Conservation (phyloP, 768 basidiomycete genomes). For the Cystobasidium tubakii region DNA sequence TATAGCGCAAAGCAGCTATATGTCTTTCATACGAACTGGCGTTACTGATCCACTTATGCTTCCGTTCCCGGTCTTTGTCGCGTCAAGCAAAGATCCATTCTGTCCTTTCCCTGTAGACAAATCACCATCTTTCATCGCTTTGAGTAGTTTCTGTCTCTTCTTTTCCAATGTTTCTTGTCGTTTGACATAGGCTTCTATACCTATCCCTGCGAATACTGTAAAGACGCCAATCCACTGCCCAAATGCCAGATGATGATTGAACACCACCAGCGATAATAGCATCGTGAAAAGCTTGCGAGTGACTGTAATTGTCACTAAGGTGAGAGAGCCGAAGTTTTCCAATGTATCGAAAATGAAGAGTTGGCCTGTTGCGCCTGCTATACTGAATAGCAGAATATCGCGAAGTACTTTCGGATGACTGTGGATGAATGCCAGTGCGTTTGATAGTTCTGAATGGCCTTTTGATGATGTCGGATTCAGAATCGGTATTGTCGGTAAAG, state of each 20-base stretch:
- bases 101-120: not conserved
- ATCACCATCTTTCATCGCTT: conserved; percentile 51
- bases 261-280: conserved; percentile 86
- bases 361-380: conserved; percentile 89
- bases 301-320: conserved; percentile 75
- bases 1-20: no score
- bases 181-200: conserved; percentile 85
- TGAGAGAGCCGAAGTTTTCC: conserved; percentile 78
- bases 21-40: conserved; percentile 19
- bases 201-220: conserved; percentile 92
- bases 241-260: conserved; percentile 71
- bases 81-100: not conserved
- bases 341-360: conserved; percentile 82
- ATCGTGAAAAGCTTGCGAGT: conserved; percentile 97
- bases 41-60: conserved; percentile 1
- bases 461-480: conserved; percentile 48
- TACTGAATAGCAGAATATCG: conserved; percentile 74
- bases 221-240: conserved; percentile 92
- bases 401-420: conserved; percentile 67
- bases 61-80: not conserved
- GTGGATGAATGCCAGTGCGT: conserved; percentile 66
- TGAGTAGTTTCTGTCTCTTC: conserved; percentile 69
- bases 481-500: conserved; percentile 63
- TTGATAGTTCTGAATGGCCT: conserved; percentile 60
- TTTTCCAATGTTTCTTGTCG: conserved; percentile 76